Conservation (phyloP, 768 basidiomycete species). For the Galerina marginata region DNA sequence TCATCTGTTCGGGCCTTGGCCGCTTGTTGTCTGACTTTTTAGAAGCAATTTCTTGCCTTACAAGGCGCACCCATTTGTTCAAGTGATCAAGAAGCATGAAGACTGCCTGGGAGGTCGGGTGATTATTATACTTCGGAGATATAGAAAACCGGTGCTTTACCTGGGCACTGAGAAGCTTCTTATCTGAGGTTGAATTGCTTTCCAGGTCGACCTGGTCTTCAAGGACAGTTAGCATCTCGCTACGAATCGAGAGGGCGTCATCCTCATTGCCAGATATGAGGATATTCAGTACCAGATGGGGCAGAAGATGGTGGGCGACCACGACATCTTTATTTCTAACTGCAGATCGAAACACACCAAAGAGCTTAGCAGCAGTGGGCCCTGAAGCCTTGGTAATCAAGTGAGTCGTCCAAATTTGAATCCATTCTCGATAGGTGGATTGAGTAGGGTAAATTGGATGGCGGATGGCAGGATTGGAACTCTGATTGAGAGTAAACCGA, state of each 20-base stretch:
- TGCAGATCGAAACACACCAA: slow-evolving; percentile 77
- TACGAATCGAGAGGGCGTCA: slow-evolving; percentile 67
- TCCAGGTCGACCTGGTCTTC: slow-evolving; percentile 80
- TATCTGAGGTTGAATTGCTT: slow-evolving; percentile 70
- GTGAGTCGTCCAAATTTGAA: slow-evolving; percentile 86
- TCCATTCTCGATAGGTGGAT: slow-evolving; percentile 93
- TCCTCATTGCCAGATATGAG: slow-evolving; percentile 74
- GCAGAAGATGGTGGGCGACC: slow-evolving; percentile 91
- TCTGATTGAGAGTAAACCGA: slow-evolving; percentile 60
- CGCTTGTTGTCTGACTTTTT: slow-evolving; percentile 60
- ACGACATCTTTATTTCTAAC: slow-evolving; percentile 88
- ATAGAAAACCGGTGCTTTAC: slow-evolving; percentile 43
- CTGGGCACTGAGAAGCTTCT: slow-evolving; percentile 92
- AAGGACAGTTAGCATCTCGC: slow-evolving; percentile 81
- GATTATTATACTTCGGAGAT: not conserved
- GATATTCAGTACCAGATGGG: slow-evolving; percentile 88
- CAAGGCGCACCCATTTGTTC: slow-evolving; percentile 83
- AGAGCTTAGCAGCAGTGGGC: slow-evolving; percentile 66
- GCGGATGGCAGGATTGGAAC: slow-evolving; percentile 40
- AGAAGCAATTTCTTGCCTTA: slow-evolving; percentile 65
- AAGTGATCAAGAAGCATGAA: slow-evolving; percentile 96
- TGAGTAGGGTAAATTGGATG: slow-evolving; percentile 83
- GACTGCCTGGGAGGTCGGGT: slow-evolving; percentile 63
- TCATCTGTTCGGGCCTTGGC: slow-evolving; percentile 41
- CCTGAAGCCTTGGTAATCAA: slow-evolving; percentile 74